Evolutionary conservation across 306 rosid species (phyloP).

Genomic region (Parietaria judaica): DNA sequence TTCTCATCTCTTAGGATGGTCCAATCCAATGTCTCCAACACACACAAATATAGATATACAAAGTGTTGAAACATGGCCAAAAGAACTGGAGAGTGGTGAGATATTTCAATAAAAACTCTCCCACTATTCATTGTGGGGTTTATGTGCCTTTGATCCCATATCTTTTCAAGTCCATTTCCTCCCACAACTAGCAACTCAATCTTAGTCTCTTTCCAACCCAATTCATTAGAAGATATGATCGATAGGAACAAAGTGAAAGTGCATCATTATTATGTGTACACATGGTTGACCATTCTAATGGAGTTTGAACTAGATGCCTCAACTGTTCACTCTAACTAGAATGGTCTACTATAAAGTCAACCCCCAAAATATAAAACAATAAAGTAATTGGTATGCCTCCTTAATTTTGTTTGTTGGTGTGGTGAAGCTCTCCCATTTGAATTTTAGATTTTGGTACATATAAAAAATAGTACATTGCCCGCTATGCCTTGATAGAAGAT

Average conservation of each 20-base stretch:
- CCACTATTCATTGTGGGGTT: conserved; percentile 12
- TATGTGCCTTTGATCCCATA: neutral
- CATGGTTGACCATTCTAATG: conserved; percentile 19
- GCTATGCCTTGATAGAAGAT: too few species aligned
- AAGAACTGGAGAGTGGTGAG: conserved; percentile 3
- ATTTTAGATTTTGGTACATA: too few species aligned
- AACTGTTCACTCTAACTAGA: conserved; percentile 6
- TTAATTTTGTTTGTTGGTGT: too few species aligned
- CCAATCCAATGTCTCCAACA: conserved; percentile 11
- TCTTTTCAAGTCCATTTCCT: conserved; percentile 8
- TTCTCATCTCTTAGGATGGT: conserved; percentile 21
- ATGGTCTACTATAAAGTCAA: neutral
- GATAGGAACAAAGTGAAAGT: neutral
- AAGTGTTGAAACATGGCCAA: neutral
- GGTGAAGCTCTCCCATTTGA: too few species aligned
- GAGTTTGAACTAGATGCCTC: conserved; percentile 18
- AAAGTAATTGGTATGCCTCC: neutral
- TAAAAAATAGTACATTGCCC: too few species aligned
- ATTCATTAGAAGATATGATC: conserved; percentile 7
- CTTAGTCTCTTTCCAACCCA: conserved; percentile 11
- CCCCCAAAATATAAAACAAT: neutral
- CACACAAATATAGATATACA: neutral
- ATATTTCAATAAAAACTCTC: neutral
- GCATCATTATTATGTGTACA: neutral
- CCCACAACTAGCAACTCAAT: conserved; percentile 1